Base-by-base conservation (phyloP, 331 rosid genomes). In the Pyrus hybrid region DNA sequence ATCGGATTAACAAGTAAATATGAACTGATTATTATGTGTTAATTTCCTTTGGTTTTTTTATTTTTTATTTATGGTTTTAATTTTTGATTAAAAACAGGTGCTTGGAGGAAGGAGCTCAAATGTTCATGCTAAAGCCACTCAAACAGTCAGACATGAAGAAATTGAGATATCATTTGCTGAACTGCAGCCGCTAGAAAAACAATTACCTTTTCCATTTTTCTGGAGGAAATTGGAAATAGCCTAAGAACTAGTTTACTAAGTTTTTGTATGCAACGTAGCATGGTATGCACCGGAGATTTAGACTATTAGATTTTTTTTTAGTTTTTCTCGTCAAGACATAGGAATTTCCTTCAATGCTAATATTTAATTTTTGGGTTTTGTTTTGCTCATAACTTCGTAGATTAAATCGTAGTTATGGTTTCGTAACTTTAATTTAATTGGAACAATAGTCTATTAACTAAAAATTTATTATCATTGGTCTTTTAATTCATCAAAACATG, bases 61-160 rank as follows among this genome's bases (percentile, higher is more conserved):
- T 23, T 78, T 13, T 13, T 68, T 75, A 4, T 57, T 10, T 7
- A 25, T 8, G 2, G 12, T 30, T 33, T 13, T 26, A 61, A 10
- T 28, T 45, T 43, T 28, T 58, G 37, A 25, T 41, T 37, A 63
- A 54, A 78, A 56, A 54, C 82, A 93, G 97, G 93, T 93, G 98
- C 84, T 73, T 93, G 63, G 94, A 88, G 81, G 97, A 90, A 80
- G 98, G 98, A 81, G 98, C 98, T 79, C 90, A 93, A 73, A 93
- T 91, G 96, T 93, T 91, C 91, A 88, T 93, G 67, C 63, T 83
- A 70, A 93, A 93, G 85, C 97, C 98, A 9, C 83, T 93, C 78
- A 91, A 87, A 69, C 97, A 90, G 84, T 85, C 96, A 12, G 98
- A 93, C 77, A 86, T 93, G 28, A 87, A 87, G 67, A 86, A 85